A percentile compares a stretch with the other conserved stretches of the same genome.
Evolutionary conservation across 306 rosid species (phyloP).

Genomic region (Canavalia gladiata): DNA sequence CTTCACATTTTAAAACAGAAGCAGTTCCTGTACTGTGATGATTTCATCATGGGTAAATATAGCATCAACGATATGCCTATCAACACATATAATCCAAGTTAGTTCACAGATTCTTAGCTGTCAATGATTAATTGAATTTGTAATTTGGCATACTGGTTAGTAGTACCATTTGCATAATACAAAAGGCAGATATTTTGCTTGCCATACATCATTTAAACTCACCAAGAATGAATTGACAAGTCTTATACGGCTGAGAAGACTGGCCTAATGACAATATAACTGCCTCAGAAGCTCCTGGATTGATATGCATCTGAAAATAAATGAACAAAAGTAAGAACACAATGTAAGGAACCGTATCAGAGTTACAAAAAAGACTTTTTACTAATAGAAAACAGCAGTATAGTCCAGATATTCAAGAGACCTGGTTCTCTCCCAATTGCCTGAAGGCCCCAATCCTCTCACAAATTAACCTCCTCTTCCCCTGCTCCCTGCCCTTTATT

Average conservation of each 20-base stretch:
- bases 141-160: conserved; percentile 14
- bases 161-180: neutral
- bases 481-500: no score
- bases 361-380: no score
- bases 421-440: no score
- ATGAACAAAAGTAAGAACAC: conserved; percentile 31
- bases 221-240: conserved; percentile 95
- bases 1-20: neutral
- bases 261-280: conserved; percentile 73
- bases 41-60: conserved; percentile 9
- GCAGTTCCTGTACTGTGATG: conserved; percentile 10
- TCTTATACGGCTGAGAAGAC: conserved; percentile 85
- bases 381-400: no score
- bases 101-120: conserved; percentile 28
- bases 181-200: conserved; percentile 13
- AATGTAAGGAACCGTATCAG: neutral
- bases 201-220: conserved; percentile 44
- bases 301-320: conserved; percentile 77
- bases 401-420: no score
- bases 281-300: conserved; percentile 81
- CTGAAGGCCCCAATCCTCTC: no score
- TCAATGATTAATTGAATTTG: neutral
- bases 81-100: conserved; percentile 9
- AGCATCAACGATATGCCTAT: conserved; percentile 11
- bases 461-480: no score